A percentile compares a stretch with the other conserved stretches of the same genome.
These are phyloP conservation scores for Cadophora gregata DNA, from an alignment of 2,329 filamentous ascomycete genomes.

Conservation along the genomic window DNA sequence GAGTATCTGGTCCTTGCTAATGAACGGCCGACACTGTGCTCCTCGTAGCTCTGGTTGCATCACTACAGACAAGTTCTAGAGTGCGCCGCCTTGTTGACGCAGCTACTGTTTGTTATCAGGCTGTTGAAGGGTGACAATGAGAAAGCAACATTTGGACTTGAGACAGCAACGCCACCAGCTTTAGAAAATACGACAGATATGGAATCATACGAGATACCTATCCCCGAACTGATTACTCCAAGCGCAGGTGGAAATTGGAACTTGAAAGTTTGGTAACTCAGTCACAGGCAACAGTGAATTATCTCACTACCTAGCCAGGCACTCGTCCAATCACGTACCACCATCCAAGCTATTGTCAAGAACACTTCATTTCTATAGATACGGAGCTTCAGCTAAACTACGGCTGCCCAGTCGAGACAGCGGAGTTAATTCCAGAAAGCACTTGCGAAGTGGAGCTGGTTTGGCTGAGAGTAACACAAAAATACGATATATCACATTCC, in stretches of 20 bases:
- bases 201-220: too few relatives aligned
- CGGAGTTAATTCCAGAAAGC: background rate
- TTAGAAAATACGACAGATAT: too few relatives aligned
- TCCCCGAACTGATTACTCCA: too few relatives aligned
- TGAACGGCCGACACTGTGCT: constrained; percentile 8
- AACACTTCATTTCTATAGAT: background rate
- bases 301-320: background rate
- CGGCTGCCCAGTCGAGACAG: background rate
- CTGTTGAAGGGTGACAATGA: too few relatives aligned
- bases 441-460: background rate
- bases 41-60: background rate
- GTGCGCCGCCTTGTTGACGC: background rate
- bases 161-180: too few relatives aligned
- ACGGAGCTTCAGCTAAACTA: background rate
- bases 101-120: too few relatives aligned
- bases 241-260: background rate
- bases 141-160: too few relatives aligned
- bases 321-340: background rate
- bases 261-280: background rate
- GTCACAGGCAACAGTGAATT: constrained; percentile 1
- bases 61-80: background rate
- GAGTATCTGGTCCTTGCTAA: constrained; percentile 19
- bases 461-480: background rate
- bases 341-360: background rate
- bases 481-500: constrained; percentile 16